Evolutionary conservation across 495 filamentous ascomycete species (phyloP).

Genomic region (Aspergillus coremiiformis): DNA sequence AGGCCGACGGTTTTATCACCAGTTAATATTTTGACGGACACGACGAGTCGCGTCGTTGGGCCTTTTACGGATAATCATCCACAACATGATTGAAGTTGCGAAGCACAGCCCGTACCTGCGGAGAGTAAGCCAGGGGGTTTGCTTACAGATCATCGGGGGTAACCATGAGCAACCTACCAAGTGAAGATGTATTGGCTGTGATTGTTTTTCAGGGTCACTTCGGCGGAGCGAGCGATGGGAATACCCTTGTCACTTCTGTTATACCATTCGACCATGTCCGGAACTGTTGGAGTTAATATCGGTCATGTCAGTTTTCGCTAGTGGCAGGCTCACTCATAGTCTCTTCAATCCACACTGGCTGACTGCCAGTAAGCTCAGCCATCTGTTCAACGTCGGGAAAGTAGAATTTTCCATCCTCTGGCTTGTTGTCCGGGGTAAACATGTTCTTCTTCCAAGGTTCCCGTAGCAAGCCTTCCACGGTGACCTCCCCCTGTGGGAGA

Average conservation of each 20-base stretch:
- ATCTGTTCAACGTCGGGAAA: slow-evolving; percentile 93
- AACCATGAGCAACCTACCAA: slow-evolving; percentile 54
- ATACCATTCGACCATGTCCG: slow-evolving; percentile 65
- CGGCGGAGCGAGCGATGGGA: slow-evolving; percentile 82
- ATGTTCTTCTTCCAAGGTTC: slow-evolving; percentile 95
- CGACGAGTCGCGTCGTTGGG: slow-evolving; percentile 63
- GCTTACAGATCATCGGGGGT: not conserved
- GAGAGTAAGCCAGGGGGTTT: slow-evolving; percentile 15
- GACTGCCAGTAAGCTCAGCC: slow-evolving; percentile 75
- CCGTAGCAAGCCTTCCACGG: slow-evolving; percentile 74
- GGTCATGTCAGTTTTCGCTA: slow-evolving; percentile 7
- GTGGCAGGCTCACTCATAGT: slow-evolving; percentile 64
- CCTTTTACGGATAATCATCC: slow-evolving; percentile 82
- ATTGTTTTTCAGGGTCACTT: slow-evolving; percentile 92
- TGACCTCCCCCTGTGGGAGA: slow-evolving; percentile 59
- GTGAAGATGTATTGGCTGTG: slow-evolving; percentile 98
- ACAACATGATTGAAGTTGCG: slow-evolving; percentile 91
- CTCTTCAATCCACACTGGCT: slow-evolving; percentile 91
- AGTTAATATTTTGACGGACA: slow-evolving; percentile 73
- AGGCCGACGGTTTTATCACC: slow-evolving; percentile 43
- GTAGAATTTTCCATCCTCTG: slow-evolving; percentile 77
- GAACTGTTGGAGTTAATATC: slow-evolving; percentile 44
- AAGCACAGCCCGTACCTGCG: slow-evolving; percentile 78
- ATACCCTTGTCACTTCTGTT: slow-evolving; percentile 72
- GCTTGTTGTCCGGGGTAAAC: slow-evolving; percentile 87